Evolutionary conservation across 768 basidiomycete species (phyloP).

Genomic region (Mycena chlorophos): DNA sequence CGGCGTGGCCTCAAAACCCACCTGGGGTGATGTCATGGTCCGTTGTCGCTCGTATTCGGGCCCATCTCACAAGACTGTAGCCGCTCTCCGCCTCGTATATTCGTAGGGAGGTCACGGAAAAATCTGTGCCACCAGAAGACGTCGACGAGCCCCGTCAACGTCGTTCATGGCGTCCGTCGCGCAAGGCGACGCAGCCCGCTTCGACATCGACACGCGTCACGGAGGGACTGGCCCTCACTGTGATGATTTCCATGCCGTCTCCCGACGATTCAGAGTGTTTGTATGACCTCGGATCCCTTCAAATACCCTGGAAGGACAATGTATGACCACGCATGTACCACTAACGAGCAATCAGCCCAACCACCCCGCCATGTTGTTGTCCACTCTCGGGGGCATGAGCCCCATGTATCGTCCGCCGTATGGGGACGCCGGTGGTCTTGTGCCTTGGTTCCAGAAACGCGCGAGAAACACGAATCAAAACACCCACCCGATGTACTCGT

Average conservation of each 20-base stretch:
- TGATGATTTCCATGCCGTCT: constrained; percentile 16
- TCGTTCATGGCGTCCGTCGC: not conserved
- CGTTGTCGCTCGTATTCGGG: not conserved
- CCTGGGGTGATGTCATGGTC: constrained; percentile 19
- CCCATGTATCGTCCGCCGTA: constrained; percentile 16
- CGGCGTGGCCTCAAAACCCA: not conserved
- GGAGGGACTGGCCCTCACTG: constrained; percentile 12
- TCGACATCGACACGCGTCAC: not conserved
- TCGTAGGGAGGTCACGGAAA: constrained; percentile 3
- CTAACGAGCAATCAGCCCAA: constrained; percentile 1
- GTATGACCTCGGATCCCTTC: constrained; percentile 15
- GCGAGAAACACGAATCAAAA: too few relatives aligned
- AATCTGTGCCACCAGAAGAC: not conserved
- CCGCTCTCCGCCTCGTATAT: constrained; percentile 15
- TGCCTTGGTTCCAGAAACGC: too few relatives aligned
- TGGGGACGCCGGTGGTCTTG: constrained; percentile 18
- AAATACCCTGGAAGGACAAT: constrained; percentile 16
- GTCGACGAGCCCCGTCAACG: not conserved
- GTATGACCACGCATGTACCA: constrained; percentile 3
- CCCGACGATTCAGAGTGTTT: not conserved
- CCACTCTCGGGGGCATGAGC: constrained; percentile 10
- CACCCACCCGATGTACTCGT: constrained; percentile 20
- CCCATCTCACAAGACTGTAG: not conserved
- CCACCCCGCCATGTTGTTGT: constrained; percentile 19
- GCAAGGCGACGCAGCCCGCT: not conserved